A percentile compares a stretch with the other conserved stretches of the same genome.
Conservation (phyloP, 2,329 filamentous ascomycete species). For the Aspergillus bombycis region DNA sequence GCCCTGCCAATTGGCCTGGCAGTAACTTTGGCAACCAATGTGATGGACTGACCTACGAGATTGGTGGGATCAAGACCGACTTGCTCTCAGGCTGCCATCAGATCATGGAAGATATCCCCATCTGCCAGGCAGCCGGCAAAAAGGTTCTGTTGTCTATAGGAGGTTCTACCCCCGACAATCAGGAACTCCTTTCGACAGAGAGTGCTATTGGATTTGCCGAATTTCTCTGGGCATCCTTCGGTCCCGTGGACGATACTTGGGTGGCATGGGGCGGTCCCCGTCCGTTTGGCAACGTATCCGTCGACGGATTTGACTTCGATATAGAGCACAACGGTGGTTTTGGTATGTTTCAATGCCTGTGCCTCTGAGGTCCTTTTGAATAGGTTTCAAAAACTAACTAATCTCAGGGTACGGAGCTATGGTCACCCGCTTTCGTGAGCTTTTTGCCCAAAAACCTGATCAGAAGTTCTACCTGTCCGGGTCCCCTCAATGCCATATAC, state of each 20-base stretch:
- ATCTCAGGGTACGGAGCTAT: conserved; percentile 50
- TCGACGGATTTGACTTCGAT: conserved; percentile 60
- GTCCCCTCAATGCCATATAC: conserved; percentile 56
- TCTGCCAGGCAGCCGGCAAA: conserved; percentile 47
- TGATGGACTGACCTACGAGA: conserved; percentile 42
- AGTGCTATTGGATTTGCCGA: conserved; percentile 52
- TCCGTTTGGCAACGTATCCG: conserved; percentile 49
- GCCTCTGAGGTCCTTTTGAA: neutral
- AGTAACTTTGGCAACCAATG: conserved; percentile 63
- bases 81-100: conserved; percentile 49
- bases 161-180: conserved; percentile 44
- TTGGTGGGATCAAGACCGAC: conserved; percentile 41
- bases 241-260: conserved; percentile 42
- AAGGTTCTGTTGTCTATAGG: conserved; percentile 53
- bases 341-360: conserved; percentile 27
- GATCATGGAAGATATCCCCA: conserved; percentile 46
- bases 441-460: conserved; percentile 39
- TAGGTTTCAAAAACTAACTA: neutral
- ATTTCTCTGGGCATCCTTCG: conserved; percentile 56
- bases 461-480: conserved; percentile 55
- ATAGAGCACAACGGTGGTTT: conserved; percentile 37
- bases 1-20: conserved; percentile 50
- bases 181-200: conserved; percentile 46
- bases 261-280: conserved; percentile 41
- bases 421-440: conserved; percentile 50